A percentile compares a stretch with the other conserved stretches of the same genome.
Evolutionary conservation across 768 basidiomycete genomes (phyloP).

Genomic region (Dioszegia aurantiaca): DNA sequence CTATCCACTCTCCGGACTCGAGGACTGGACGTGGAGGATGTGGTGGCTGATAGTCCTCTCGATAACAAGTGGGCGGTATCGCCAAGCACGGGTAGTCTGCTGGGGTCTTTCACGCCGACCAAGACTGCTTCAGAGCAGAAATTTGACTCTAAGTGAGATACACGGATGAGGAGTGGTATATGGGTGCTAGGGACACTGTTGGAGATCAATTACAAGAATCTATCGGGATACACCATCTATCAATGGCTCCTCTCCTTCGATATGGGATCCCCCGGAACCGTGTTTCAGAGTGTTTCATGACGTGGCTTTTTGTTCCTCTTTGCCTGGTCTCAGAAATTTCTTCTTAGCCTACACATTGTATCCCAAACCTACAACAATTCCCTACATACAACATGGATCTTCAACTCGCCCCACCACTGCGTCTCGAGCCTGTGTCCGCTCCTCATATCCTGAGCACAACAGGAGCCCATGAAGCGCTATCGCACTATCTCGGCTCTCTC

Average conservation of each 20-base stretch:
- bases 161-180: too few species aligned
- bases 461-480: conserved; percentile 28
- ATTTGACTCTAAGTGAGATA: too few species aligned
- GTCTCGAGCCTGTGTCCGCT: conserved; percentile 26
- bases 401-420: conserved; percentile 36
- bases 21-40: background rate
- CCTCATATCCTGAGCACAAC: conserved; percentile 20
- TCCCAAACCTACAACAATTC: too few species aligned
- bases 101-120: background rate
- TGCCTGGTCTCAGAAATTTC: too few species aligned
- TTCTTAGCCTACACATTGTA: too few species aligned
- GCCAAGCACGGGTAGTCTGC: background rate
- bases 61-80: background rate
- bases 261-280: too few species aligned
- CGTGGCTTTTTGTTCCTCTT: too few species aligned
- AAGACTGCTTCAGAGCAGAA: background rate
- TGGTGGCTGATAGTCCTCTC: background rate
- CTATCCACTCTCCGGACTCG: background rate
- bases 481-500: conserved; percentile 25
- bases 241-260: too few species aligned
- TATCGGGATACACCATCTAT: too few species aligned
- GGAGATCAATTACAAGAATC: too few species aligned
- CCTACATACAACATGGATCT: conserved; percentile 31
- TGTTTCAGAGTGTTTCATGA: too few species aligned
- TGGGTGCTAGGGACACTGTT: too few species aligned